A percentile compares a stretch with the other conserved stretches of the same genome.
These are phyloP conservation scores for Alternaria consortialis DNA, from an alignment of 2,329 filamentous ascomycete genomes.

Conservation along the genomic window DNA sequence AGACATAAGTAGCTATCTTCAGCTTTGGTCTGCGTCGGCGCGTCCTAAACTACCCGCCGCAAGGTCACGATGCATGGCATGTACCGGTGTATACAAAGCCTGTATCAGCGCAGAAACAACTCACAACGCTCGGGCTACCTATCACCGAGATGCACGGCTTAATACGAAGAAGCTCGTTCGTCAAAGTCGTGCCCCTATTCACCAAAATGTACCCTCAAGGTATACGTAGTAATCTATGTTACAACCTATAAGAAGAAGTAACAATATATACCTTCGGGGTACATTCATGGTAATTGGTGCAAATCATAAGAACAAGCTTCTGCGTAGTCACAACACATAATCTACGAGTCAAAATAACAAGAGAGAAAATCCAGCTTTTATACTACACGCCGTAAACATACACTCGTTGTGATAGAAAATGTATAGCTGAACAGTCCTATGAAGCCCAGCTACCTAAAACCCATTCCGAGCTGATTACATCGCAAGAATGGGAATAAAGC, in stretches of 20 bases:
- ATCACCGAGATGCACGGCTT: constrained; percentile 12
- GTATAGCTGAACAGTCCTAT: constrained; percentile 32
- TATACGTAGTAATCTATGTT: too few species aligned
- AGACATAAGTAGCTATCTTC: background rate
- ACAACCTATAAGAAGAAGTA: too few species aligned
- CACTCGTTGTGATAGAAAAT: constrained; percentile 39
- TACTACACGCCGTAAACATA: constrained; percentile 44
- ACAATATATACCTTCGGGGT: too few species aligned
- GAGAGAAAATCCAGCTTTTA: constrained; percentile 31
- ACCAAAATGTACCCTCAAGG: too few species aligned
- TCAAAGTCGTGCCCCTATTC: too few species aligned
- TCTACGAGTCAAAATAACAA: background rate
- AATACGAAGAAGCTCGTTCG: background rate
- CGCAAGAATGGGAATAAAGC: constrained; percentile 24
- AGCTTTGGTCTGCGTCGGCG: background rate
- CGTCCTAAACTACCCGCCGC: background rate
- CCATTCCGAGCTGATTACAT: background rate
- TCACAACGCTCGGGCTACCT: constrained; percentile 18
- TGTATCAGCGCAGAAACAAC: background rate
- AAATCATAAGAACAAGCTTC: background rate
- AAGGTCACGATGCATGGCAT: background rate
- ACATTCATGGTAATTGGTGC: too few species aligned
- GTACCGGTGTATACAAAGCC: background rate
- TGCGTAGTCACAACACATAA: background rate
- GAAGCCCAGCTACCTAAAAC: constrained; percentile 4